These are phyloP conservation scores for Bolboschoenus planiculmis DNA, from an alignment of 176 grass and related monocot genomes.

Conservation along the genomic window DNA sequence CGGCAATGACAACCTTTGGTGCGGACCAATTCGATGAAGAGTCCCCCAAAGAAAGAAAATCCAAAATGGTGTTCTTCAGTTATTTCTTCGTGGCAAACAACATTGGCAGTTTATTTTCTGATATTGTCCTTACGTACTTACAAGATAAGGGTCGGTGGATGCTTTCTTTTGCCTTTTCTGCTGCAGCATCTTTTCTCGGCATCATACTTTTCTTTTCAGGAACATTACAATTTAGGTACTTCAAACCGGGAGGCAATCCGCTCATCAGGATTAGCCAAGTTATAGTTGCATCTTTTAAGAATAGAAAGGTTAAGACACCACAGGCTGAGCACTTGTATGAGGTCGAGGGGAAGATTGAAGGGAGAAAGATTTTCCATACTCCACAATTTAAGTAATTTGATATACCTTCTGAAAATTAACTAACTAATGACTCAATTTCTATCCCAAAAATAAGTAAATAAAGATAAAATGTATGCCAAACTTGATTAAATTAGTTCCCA, in stretches of 20 bases:
- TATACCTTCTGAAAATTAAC: too few relatives aligned
- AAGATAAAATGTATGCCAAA: neutral
- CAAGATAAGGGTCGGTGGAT: slow-evolving; percentile 44
- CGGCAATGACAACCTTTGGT: slow-evolving; percentile 35
- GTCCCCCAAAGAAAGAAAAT: slow-evolving; percentile 16
- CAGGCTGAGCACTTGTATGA: slow-evolving; percentile 30
- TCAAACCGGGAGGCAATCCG: slow-evolving; percentile 30
- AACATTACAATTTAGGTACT: slow-evolving; percentile 34
- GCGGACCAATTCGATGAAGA: slow-evolving; percentile 52
- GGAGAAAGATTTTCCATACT: slow-evolving; percentile 40
- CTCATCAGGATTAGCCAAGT: slow-evolving; percentile 40
- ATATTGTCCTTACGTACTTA: slow-evolving; percentile 36
- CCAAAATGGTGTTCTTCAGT: slow-evolving; percentile 58
- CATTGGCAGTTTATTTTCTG: slow-evolving; percentile 42
- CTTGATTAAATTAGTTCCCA: neutral
- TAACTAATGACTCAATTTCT: neutral
- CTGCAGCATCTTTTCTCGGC: slow-evolving; percentile 6
- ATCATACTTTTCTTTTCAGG: slow-evolving; percentile 26
- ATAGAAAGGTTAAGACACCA: slow-evolving; percentile 23
- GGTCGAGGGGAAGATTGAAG: slow-evolving; percentile 15
- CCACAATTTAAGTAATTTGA: slow-evolving; percentile 32
- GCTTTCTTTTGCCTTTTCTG: slow-evolving; percentile 31
- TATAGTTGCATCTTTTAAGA: slow-evolving; percentile 28
- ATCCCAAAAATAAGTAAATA: neutral
- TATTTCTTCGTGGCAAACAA: slow-evolving; percentile 58